Conservation (phyloP, 2,329 filamentous ascomycete species). For the Cryoendolithus antarcticus region DNA sequence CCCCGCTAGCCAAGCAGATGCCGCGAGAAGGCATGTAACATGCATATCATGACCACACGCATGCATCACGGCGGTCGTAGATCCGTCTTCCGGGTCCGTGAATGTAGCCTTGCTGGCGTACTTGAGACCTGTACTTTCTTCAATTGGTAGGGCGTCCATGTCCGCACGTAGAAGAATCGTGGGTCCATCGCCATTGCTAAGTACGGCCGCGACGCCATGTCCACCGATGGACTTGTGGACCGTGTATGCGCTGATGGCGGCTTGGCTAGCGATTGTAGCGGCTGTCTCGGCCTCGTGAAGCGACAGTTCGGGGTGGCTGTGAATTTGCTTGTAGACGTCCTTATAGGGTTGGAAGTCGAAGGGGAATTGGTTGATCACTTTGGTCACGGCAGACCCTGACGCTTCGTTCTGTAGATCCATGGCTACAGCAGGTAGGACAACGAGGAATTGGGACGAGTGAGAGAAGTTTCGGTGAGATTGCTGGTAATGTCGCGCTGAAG, state of each 20-base stretch:
- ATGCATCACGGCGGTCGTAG: slow-evolving; percentile 49
- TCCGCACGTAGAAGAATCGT: slow-evolving; percentile 49
- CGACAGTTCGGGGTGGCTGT: slow-evolving; percentile 47
- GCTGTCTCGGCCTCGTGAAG: slow-evolving; percentile 45
- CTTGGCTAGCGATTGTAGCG: background rate
- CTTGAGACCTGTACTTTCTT: slow-evolving; percentile 41
- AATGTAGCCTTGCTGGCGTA: slow-evolving; percentile 41
- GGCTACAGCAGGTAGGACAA: no score
- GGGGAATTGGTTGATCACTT: no score
- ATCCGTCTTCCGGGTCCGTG: slow-evolving; percentile 33
- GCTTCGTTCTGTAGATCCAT: no score
- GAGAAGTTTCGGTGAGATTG: no score
- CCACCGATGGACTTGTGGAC: background rate
- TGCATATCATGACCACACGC: slow-evolving; percentile 59
- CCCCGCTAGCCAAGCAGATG: slow-evolving; percentile 35
- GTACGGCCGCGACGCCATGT: background rate
- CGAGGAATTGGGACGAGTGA: no score
- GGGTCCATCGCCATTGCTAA: slow-evolving; percentile 39
- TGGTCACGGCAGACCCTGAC: no score
- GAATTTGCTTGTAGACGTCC: slow-evolving; percentile 42
- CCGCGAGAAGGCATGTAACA: slow-evolving; percentile 45
- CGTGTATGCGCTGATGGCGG: background rate
- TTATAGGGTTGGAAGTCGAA: no score
- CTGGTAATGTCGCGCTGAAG: no score
- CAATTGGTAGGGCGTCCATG: slow-evolving; percentile 48